These are phyloP conservation scores for Suillus subluteus DNA, from an alignment of 768 basidiomycete species.

Conservation along the genomic window DNA sequence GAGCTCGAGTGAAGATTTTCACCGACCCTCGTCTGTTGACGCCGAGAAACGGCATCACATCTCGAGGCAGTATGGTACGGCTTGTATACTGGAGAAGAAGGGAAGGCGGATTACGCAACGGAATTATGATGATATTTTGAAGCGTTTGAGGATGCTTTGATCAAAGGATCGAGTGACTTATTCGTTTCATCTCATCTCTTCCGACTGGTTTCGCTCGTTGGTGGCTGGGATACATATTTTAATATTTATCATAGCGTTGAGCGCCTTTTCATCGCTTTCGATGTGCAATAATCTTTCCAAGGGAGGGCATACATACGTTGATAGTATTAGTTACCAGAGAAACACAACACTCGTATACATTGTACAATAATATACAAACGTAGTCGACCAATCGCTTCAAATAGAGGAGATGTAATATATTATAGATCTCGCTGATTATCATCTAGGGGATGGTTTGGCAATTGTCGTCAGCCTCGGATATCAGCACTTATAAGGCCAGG, in stretches of 20 bases:
- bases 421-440: background rate
- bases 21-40: background rate
- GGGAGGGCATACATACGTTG: background rate
- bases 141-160: conserved; percentile 37
- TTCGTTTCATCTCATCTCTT: background rate
- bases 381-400: background rate
- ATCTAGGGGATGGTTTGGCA: background rate
- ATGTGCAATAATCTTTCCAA: background rate
- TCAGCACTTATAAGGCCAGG: too few species aligned
- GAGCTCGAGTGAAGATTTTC: background rate
- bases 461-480: background rate
- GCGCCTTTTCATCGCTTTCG: background rate
- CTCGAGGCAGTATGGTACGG: conserved; percentile 29
- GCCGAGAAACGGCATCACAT: background rate
- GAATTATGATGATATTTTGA: conserved; percentile 38
- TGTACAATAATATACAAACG: background rate
- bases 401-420: background rate
- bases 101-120: conserved; percentile 40
- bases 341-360: background rate
- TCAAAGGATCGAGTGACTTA: background rate
- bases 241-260: conserved; percentile 5
- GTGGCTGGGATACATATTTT: background rate
- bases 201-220: background rate
- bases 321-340: background rate
- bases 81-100: conserved; percentile 46